Base-by-base conservation (phyloP, 257 asterid species). In the Lantana camara region DNA sequence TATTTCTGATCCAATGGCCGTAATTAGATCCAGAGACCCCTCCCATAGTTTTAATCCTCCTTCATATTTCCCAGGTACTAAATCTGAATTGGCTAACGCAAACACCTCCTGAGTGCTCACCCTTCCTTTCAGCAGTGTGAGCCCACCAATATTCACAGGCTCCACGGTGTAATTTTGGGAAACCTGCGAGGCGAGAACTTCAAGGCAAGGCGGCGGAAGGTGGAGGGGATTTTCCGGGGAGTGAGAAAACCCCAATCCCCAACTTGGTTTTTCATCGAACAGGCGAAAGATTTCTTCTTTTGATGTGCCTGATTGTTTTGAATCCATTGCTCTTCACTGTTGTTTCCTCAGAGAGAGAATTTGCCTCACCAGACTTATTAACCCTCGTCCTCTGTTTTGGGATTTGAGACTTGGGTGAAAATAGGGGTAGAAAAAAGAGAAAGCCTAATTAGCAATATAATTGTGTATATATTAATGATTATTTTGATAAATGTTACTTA, bases 1-100 rank as follows among this genome's bases (percentile, higher is more conserved):
- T 65, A 90, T 66, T 72, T 88, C 95, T 4, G 84, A 75, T 68
- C 40, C 62, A 40, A 94, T 89, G 64, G 85, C 75, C 62, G 79
- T 74, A 51, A 94, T 85, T 45, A 94, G 77, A 73, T 94, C 99
- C 34, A 88, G 59, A 12, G 99, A 90, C 13, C 97, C 95, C 75
- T 94, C 99, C 99, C 99, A 94, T 57, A 94, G 75, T 72, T 94
- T 94, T 78, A 94, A 63, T 46, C 97, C 99, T 49, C 99, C 99
- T 94, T 94, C 99, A 56, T 94, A 94, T 77, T 90, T 88, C 1
- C 99, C 99, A 0, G 97, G 99, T 60, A 85, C 92, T 64, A 94
- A 86, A 84, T 94, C 99, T 14, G 96, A 86, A 80, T 94, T 80
- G 24, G 91, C 71, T 65, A 90, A 57, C 55, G 90, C 70, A 66